Base-by-base conservation (phyloP, 352 stramenopile species). In the Globisporangium perplexum region DNA sequence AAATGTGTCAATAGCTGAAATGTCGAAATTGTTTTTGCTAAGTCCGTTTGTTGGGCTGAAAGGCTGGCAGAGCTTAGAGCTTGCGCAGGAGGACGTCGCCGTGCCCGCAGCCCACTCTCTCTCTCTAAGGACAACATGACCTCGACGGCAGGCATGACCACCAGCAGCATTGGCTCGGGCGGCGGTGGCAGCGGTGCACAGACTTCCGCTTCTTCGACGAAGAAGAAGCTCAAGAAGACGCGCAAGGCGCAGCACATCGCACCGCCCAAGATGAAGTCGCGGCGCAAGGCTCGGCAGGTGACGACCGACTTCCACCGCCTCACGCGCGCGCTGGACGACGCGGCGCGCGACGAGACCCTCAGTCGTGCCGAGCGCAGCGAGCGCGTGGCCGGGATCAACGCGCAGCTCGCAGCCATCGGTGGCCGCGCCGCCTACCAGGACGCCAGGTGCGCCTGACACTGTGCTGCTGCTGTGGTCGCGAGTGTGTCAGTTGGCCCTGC, bases 361-460 rank as follows among this genome's bases (percentile, higher is more conserved):
- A 57, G 41, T 2, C 17, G 48, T 2, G 54, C 63, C 11, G 66
- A 85, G 43, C 63, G 69, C 53, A 55, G 31, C 30, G 49, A 65
- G 33, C 63, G 67, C 18, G 60, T 95, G 2, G 56, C 64, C 6
- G 71, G 81, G 43, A 69, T 96, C 30, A 78, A 89, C n/a, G 54
- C 71, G 24, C 67, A 88, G 56, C 56, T 98, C 39, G 69, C 88
- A 24, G 73, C 83, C 6, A 83, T 98, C 35, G 94, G 95, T 23
- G 93, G 92, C 0, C 78, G 88, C 43, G 65, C 94, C 47, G 91
- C 89, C 30, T 99, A 99, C 64, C 96, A 99, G 68, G 84, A 93
- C 56, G 96, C 96, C 33, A 78, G 66, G 66, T 70, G 59, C 14
- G 55, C 20, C 4, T 20, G 36, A 20, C n/a, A n/a, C n/a, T n/a